A percentile compares a stretch with the other conserved stretches of the same genome.
Conservation (phyloP, 2,329 filamentous ascomycete genomes). For the Thermomyces lanuginosus region DNA sequence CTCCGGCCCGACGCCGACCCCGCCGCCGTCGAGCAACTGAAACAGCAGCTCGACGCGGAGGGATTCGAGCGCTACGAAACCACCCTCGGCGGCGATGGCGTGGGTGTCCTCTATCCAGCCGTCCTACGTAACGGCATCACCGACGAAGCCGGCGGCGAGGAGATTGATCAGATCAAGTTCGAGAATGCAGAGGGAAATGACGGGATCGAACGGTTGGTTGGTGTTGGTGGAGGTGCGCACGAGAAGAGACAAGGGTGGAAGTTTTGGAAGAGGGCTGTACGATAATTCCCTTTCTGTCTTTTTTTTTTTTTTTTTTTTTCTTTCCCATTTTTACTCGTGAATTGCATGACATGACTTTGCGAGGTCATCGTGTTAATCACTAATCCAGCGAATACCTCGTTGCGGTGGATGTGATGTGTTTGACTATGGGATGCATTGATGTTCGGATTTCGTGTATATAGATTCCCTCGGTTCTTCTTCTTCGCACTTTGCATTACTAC, state of each 20-base stretch:
- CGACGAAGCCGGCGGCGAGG: constrained; percentile 70
- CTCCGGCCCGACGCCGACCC: constrained; percentile 49
- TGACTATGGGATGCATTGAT: not conserved
- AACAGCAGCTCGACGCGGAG: constrained; percentile 48
- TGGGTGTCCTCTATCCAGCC: constrained; percentile 87
- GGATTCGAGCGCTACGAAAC: constrained; percentile 77
- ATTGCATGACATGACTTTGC: too few relatives aligned
- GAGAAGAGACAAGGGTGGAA: constrained; percentile 69
- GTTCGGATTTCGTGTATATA: not conserved
- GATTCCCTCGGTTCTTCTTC: not conserved
- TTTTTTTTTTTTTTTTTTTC: not conserved
- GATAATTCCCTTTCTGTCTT: not conserved
- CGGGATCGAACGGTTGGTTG: constrained; percentile 74
- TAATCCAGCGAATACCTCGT: too few relatives aligned
- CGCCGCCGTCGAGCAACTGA: constrained; percentile 45
- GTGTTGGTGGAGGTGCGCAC: constrained; percentile 44
- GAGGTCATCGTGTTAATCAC: too few relatives aligned
- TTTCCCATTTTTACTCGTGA: too few relatives aligned
- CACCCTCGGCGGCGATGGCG: constrained; percentile 79
- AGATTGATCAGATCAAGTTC: constrained; percentile 83
- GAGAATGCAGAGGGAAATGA: constrained; percentile 68
- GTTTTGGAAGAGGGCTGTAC: constrained; percentile 49
- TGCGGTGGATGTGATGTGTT: not conserved
- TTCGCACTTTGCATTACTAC: not conserved
- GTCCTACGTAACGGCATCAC: constrained; percentile 65